Evolutionary conservation across 768 basidiomycete genomes (phyloP).

Genomic region (Lentinula lateritia): DNA sequence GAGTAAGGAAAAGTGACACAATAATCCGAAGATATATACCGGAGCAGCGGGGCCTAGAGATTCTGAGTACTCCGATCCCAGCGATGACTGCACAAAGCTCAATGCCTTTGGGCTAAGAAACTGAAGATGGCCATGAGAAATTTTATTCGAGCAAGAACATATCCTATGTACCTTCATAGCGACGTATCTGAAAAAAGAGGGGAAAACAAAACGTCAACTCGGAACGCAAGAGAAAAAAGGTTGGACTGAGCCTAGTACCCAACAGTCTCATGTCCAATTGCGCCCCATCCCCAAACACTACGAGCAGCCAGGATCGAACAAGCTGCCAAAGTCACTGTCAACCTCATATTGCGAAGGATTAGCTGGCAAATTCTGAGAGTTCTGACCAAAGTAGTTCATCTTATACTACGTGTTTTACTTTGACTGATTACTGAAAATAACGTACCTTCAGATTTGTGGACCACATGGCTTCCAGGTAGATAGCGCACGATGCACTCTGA

Average conservation of each 20-base stretch:
- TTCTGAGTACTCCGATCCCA: slow-evolving; percentile 35
- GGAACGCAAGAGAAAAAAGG: neutral
- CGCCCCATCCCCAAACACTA: slow-evolving; percentile 30
- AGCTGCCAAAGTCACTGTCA: neutral
- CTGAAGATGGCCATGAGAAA: slow-evolving; percentile 12
- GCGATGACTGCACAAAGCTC: slow-evolving; percentile 37
- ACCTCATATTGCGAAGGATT: too few species aligned
- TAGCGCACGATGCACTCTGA: too few species aligned
- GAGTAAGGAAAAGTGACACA: too few species aligned
- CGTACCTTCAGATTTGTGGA: too few species aligned
- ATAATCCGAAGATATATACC: slow-evolving; percentile 19
- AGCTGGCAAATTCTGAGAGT: too few species aligned
- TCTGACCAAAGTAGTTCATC: too few species aligned
- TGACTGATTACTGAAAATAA: too few species aligned
- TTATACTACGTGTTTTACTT: too few species aligned
- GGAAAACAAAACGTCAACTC: neutral
- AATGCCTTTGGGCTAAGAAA: slow-evolving; percentile 48
- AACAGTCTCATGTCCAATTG: slow-evolving; percentile 36
- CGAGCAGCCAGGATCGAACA: neutral
- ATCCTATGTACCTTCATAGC: slow-evolving; percentile 32
- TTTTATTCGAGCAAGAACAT: neutral
- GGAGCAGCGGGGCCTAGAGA: slow-evolving; percentile 46
- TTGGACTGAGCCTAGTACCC: slow-evolving; percentile 22
- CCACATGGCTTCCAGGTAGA: too few species aligned
- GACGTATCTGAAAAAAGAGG: slow-evolving; percentile 22